Percentiles rank a stretch among this genome's conserved stretches.
Evolutionary conservation across 805 yeast species (phyloP).

Genomic region (Wickerhamiella vanderwaltii): DNA sequence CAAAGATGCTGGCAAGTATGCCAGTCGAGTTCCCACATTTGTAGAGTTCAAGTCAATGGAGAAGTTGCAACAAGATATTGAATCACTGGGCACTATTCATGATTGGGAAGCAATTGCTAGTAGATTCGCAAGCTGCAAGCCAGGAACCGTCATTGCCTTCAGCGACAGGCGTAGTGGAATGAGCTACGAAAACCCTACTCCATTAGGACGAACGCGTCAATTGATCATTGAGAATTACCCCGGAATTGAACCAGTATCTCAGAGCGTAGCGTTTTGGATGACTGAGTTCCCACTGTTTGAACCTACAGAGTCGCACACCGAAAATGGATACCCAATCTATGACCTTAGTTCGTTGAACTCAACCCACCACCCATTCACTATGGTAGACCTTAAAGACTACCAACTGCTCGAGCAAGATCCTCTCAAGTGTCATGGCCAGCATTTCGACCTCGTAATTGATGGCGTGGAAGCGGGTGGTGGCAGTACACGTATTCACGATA

Average conservation of each 20-base stretch:
- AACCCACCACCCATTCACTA: constrained; percentile 96
- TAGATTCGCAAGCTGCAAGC: constrained; percentile 8
- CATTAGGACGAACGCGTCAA: constrained; percentile 78
- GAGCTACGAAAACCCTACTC: constrained; percentile 87
- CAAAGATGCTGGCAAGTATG: background rate
- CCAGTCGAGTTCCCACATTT: constrained; percentile 8
- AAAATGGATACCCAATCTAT: constrained; percentile 48
- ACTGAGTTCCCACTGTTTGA: constrained; percentile 86
- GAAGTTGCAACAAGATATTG: constrained; percentile 9
- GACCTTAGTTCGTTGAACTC: constrained; percentile 40
- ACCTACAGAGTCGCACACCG: constrained; percentile 34
- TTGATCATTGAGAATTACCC: constrained; percentile 49
- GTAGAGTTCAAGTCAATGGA: constrained; percentile 8
- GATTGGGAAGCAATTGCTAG: constrained; percentile 12
- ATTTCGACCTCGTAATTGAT: constrained; percentile 84
- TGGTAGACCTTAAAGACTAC: constrained; percentile 66
- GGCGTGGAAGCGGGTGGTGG: constrained; percentile 98
- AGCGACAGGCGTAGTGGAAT: constrained; percentile 48
- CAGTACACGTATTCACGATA: constrained; percentile 85
- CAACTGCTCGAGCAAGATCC: constrained; percentile 43
- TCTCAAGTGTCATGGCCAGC: constrained; percentile 66
- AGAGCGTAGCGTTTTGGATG: constrained; percentile 48
- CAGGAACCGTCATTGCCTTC: constrained; percentile 68
- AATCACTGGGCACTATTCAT: constrained; percentile 9
- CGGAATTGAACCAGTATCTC: constrained; percentile 27